These are phyloP conservation scores for Filobasidium floriforme DNA, from an alignment of 768 basidiomycete species.

Conservation along the genomic window DNA sequence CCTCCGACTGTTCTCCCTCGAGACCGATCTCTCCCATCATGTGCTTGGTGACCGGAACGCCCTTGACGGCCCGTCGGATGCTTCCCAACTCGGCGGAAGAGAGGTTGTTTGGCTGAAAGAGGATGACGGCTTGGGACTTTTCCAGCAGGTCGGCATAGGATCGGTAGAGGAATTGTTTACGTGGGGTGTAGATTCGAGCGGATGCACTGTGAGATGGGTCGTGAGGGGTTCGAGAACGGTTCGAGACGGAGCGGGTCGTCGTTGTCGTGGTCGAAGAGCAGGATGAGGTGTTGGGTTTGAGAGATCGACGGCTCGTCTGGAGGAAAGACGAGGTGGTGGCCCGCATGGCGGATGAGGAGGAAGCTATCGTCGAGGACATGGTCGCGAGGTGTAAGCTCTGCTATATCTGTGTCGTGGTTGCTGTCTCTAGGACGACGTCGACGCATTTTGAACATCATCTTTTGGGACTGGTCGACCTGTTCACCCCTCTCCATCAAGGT, in stretches of 20 bases:
- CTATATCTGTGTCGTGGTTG: background rate
- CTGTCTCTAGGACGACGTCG: too few relatives aligned
- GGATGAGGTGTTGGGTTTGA: too few relatives aligned
- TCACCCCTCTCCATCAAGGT: too few relatives aligned
- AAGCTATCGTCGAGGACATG: background rate
- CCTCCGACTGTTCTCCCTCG: background rate
- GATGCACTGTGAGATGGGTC: background rate
- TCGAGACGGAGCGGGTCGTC: background rate
- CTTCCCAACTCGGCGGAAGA: constrained; percentile 57
- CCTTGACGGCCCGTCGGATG: constrained; percentile 61
- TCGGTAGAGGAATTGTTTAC: constrained; percentile 72
- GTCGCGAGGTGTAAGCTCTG: too few relatives aligned
- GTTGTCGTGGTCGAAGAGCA: too few relatives aligned
- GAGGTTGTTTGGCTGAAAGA: constrained; percentile 73
- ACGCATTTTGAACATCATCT: too few relatives aligned
- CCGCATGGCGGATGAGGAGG: background rate
- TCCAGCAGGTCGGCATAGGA: constrained; percentile 68
- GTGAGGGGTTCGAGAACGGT: constrained; percentile 11
- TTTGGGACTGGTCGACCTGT: too few relatives aligned
- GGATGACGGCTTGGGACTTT: constrained; percentile 58
- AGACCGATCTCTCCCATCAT: constrained; percentile 2
- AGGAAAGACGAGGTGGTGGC: background rate
- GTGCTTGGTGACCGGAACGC: constrained; percentile 44
- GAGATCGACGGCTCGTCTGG: constrained; percentile 4
- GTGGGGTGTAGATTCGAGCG: constrained; percentile 63